Base-by-base conservation (phyloP, 164 flowering plant species). In the Vitis amurensis region DNA sequence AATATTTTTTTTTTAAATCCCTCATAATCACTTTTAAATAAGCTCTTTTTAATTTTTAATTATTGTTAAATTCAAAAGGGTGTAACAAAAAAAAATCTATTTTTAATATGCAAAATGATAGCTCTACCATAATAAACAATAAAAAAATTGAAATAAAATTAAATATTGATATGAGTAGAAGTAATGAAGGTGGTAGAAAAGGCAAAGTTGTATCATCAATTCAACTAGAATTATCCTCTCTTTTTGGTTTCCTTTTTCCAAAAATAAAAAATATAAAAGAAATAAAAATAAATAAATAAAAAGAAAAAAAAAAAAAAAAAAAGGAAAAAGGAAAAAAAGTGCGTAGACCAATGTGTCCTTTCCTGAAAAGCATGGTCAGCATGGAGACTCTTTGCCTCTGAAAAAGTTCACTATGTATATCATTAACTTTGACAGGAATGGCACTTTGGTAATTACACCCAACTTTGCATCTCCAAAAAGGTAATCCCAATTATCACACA, bases 371-470 rank as follows among this genome's bases (percentile, higher is more conserved):
- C 57, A 52, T 29, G 50, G 59, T 15, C 58, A 60, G 58, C 58
- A 27, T 19, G 11, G 37, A 17, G 48, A 11, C 49, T 16, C 70
- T 58, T 58, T 58, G 31, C 19, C 14, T 50, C 64, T 59, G 64
- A 59, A 59, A 55, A 70, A 55, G 55, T 55, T 3, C 44, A 37
- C 44, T 3, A 37, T 37, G 27, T 23, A 23, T 12, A 55, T 61
- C 37, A 17, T 30, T 11, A 14, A 11, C 74, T 50, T 66, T 66
- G 70, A 66, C 70, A 66, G 44, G 4, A 67, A 31, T 71, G 76
- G 23, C 37, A 73, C 14, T 73, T 73, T 55, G 27, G 76, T 73
- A 50, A 8, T 4, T 55, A 13, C 53, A 52, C 31, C 8, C 9
- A 23, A 13, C 23, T 61, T 11, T 30, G 23, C 9, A 49, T 63